These are phyloP conservation scores for Scleroderma bovista DNA, from an alignment of 768 basidiomycete species.

Conservation along the genomic window DNA sequence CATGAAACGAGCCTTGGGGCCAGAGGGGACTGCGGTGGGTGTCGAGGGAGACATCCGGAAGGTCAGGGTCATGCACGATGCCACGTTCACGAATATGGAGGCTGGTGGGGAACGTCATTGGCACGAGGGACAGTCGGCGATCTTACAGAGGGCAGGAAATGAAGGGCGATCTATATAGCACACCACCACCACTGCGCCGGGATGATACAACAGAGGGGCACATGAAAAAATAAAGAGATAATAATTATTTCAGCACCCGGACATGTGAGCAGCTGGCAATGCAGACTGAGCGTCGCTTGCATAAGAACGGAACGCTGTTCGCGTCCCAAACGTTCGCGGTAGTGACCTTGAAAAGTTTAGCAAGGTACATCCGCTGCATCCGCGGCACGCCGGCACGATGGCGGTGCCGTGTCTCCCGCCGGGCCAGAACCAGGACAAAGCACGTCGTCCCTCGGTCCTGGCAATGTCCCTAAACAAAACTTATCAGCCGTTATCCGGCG, in stretches of 20 bases:
- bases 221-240: background rate
- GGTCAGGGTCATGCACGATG: background rate
- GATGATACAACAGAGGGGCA: background rate
- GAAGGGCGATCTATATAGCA: background rate
- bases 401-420: conserved; percentile 13
- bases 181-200: background rate
- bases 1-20: conserved; percentile 10
- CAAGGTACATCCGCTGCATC: conserved; percentile 7
- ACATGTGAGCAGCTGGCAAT: background rate
- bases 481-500: background rate
- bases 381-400: conserved; percentile 5
- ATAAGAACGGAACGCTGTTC: background rate
- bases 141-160: background rate
- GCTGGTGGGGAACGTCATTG: background rate
- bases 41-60: background rate
- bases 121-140: background rate
- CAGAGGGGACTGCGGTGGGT: background rate
- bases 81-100: background rate
- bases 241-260: background rate
- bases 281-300: background rate
- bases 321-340: background rate
- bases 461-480: background rate
- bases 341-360: conserved; percentile 7
- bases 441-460: background rate
- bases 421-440: background rate